Conservation (phyloP, 2,329 filamentous ascomycete species). For the Penicillium hesseltinei region DNA sequence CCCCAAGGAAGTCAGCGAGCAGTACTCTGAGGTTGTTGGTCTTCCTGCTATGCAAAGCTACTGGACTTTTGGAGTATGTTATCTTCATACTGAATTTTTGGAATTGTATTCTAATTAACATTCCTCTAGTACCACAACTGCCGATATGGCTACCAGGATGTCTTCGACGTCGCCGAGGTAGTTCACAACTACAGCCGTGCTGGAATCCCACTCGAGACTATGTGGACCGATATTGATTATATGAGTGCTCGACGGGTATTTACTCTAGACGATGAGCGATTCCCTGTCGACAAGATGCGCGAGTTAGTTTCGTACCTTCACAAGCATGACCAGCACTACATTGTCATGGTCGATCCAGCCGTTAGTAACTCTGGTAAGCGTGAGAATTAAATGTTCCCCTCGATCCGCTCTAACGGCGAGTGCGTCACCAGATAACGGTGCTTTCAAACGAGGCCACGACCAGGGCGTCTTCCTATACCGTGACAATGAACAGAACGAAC, state of each 20-base stretch:
- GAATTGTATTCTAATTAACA: neutral
- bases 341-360: conserved; percentile 71
- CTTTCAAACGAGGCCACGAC: conserved; percentile 62
- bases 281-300: conserved; percentile 52
- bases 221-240: conserved; percentile 49
- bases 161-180: conserved; percentile 45
- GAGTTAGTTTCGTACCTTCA: conserved; percentile 68
- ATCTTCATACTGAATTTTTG: neutral
- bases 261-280: conserved; percentile 40
- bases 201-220: conserved; percentile 45
- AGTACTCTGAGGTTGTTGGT: conserved; percentile 59
- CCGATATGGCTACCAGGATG: conserved; percentile 60
- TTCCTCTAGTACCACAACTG: conserved; percentile 56
- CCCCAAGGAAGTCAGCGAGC: conserved; percentile 57
- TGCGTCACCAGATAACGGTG: conserved; percentile 44
- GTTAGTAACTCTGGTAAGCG: conserved; percentile 39
- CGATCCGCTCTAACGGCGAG: neutral
- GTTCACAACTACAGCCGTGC: conserved; percentile 45
- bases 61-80: conserved; percentile 58
- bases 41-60: conserved; percentile 63
- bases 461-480: conserved; percentile 55
- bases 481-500: conserved; percentile 50
- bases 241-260: conserved; percentile 42
- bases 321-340: conserved; percentile 64
- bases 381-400: neutral